A percentile compares a stretch with the other conserved stretches of the same genome.
Conservation (phyloP, 2,329 filamentous ascomycete species). For the Fusarium xyrophilum region DNA sequence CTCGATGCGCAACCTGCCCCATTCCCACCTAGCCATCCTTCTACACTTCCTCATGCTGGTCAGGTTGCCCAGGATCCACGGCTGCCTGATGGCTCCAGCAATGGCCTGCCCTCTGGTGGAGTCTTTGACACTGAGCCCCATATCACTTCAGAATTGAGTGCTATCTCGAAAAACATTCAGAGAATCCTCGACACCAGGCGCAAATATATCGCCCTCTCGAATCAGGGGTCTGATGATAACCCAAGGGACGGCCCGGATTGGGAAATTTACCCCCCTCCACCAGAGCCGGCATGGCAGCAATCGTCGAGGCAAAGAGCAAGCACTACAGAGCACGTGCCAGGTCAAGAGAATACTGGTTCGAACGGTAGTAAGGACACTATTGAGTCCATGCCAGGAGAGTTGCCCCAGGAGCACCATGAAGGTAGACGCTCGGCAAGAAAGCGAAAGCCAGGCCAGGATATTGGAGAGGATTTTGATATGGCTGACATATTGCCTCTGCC, state of each 20-base stretch:
- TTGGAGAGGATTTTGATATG: slow-evolving; percentile 91
- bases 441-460: slow-evolving; percentile 86
- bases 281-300: slow-evolving; percentile 81
- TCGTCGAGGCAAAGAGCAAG: slow-evolving; percentile 32
- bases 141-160: slow-evolving; percentile 81
- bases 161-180: slow-evolving; percentile 90
- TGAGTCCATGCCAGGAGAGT: slow-evolving; percentile 6
- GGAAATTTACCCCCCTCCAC: slow-evolving; percentile 90
- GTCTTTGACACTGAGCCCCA: slow-evolving; percentile 75
- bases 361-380: slow-evolving; percentile 20
- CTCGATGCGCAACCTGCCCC: slow-evolving; percentile 11
- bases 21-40: slow-evolving; percentile 10
- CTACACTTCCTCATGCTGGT: slow-evolving; percentile 4
- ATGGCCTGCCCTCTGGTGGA: slow-evolving; percentile 51
- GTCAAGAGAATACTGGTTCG: slow-evolving; percentile 27
- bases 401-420: slow-evolving; percentile 38
- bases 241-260: slow-evolving; percentile 84
- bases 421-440: slow-evolving; percentile 61
- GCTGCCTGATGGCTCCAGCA: slow-evolving; percentile 27
- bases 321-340: slow-evolving; percentile 25
- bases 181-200: slow-evolving; percentile 85
- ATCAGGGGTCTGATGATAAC: slow-evolving; percentile 83
- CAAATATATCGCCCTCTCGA: slow-evolving; percentile 85
- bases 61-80: slow-evolving; percentile 20
- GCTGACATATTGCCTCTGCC: slow-evolving; percentile 79